Base-by-base conservation (phyloP, 139 green algal genomes). In the Penium margaritaceum region DNA sequence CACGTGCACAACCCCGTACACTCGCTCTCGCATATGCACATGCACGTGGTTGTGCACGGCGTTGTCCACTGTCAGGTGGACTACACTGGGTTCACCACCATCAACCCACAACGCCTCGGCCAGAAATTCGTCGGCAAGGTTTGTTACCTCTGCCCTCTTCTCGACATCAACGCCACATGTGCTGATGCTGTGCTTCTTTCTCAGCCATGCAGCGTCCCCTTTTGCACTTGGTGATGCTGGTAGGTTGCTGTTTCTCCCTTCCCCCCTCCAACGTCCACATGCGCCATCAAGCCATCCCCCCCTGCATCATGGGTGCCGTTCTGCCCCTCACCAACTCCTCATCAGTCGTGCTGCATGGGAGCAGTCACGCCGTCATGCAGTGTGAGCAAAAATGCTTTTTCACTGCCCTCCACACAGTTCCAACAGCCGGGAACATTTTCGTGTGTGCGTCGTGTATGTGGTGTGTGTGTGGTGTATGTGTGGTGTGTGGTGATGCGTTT, bases 1-100 rank as follows among this genome's bases (percentile, higher is more conserved):
- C n/a, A n/a, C n/a, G n/a, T n/a, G n/a, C n/a, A n/a, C n/a, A n/a
- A n/a, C n/a, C n/a, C n/a, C n/a, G n/a, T n/a, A n/a, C n/a, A n/a
- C n/a, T n/a, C n/a, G n/a, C n/a, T n/a, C n/a, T n/a, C n/a, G n/a
- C n/a, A n/a, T n/a, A n/a, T n/a, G n/a, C n/a, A n/a, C n/a, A n/a
- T n/a, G n/a, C n/a, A n/a, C n/a, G n/a, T n/a, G n/a, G n/a, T n/a
- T n/a, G n/a, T n/a, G n/a, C n/a, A n/a, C n/a, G n/a, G n/a, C n/a
- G n/a, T n/a, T n/a, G n/a, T n/a, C n/a, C n/a, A n/a, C n/a, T n/a
- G 2, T 38, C 84, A 85, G 84, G 89, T 98, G 19, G 92, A 98
- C 84, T 96, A 97, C 85, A 95, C 84, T 1, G 93, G 93, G 9
- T 97, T 95, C 83, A 85, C 81, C 65, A 98, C 92, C 70, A 92